Evolutionary conservation across 352 stramenopile species (phyloP), one percentile per base, ranked within the genome.

Genomic region (Pythium pyrilobum): DNA sequence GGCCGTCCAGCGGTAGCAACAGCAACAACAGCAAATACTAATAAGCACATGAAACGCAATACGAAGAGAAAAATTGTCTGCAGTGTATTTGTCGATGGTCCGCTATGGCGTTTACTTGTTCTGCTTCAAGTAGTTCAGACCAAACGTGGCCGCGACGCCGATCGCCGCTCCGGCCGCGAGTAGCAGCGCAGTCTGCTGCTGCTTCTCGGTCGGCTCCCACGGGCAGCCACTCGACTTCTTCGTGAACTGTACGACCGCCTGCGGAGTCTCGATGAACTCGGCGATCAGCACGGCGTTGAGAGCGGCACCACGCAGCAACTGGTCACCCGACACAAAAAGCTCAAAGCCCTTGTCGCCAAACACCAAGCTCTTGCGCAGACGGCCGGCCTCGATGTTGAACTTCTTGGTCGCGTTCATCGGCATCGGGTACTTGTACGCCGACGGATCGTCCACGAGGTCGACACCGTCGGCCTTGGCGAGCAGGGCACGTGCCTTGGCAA

Each of bases 261-360:
- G 69, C 36, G 81, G 81, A 39, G 85, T 76, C 64, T 91, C 80
- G 20, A 92, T 62, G 58, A 86, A 94, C 76, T 99, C 95, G 37
- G 94, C 96, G 45, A 99, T 98, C 37, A 98, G 71, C 46, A 99
- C 96, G 12, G 96, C 96, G 78, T 99, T 99, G 48, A 99, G 77
- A 10, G 96, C 96, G 9, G 96, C 96, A 63, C 96, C 96, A 52
- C 96, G 88, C 49, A 99, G 75, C 21, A 99, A 74, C 78, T 98
- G 92, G 78, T 99, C 96, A 40, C 96, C 96, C 43, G 76, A 96
- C 23, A 99, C 96, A 64, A 99, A 99, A 52, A 99, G 86, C 76
- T 99, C 96, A 16, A 99, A 77, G 29, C 96, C 96, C 64, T 98
- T 73, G 46, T 98, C 86, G 24, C 93, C 95, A 74, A 98, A 99